These are phyloP conservation scores for Cydonia oblonga DNA, from an alignment of 331 rosid species.

Conservation along the genomic window DNA sequence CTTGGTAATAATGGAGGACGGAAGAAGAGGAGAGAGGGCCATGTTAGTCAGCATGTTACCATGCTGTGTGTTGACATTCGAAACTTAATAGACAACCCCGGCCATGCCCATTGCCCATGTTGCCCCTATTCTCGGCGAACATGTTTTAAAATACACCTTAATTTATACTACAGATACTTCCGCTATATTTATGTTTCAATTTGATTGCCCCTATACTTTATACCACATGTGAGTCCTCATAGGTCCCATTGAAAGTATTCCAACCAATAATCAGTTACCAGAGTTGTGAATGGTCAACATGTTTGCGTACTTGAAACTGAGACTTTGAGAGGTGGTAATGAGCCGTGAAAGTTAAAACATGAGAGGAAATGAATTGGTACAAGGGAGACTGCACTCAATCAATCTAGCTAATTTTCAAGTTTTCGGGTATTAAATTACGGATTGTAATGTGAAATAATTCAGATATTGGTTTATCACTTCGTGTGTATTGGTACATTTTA, in stretches of 20 bases:
- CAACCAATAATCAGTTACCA: background rate
- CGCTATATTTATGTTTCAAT: background rate
- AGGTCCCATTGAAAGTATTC: background rate
- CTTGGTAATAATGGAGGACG: background rate
- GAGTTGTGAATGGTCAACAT: background rate
- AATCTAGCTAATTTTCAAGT: background rate
- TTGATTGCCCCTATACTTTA: too few species aligned
- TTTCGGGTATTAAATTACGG: too few species aligned
- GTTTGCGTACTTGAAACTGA: background rate
- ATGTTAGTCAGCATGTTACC: background rate
- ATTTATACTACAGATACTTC: background rate
- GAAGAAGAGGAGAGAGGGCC: background rate
- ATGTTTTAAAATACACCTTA: background rate
- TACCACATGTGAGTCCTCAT: background rate
- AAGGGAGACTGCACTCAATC: background rate
- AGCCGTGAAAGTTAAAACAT: background rate
- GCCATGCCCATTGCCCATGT: constrained; percentile 3
- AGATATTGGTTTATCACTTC: too few species aligned
- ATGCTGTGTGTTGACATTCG: background rate
- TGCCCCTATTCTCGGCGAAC: background rate
- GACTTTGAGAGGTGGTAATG: too few species aligned
- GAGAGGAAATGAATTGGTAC: too few species aligned
- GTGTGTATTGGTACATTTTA: background rate
- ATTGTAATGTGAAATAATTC: too few species aligned
- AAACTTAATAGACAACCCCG: background rate